Percentiles rank a stretch among this genome's conserved stretches.
Evolutionary conservation across 148 eudicot genomes (phyloP).

Genomic region (Rhododendron ferrugineum): DNA sequence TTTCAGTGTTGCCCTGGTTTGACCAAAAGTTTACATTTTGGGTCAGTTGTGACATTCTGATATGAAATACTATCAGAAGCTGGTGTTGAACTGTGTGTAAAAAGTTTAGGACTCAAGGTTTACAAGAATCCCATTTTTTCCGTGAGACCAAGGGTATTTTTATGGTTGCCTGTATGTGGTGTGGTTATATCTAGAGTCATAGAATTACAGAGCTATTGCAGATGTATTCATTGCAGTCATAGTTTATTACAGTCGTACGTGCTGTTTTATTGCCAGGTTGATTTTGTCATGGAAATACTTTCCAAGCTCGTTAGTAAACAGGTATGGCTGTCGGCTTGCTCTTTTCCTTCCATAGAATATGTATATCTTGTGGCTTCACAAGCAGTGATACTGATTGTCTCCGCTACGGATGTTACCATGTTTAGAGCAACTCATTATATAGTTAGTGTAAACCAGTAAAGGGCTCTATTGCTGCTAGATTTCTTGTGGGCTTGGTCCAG

Average conservation of each 20-base stretch:
- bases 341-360: not conserved
- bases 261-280: slow-evolving; percentile 50
- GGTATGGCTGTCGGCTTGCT: slow-evolving; percentile 33
- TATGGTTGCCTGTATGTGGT: not conserved
- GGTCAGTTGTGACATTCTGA: not conserved
- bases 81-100: not conserved
- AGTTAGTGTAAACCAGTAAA: too few relatives aligned
- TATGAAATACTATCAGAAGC: not conserved
- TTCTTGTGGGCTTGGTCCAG: too few relatives aligned
- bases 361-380: not conserved
- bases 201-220: not conserved
- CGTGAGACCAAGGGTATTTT: not conserved
- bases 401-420: too few relatives aligned
- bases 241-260: not conserved
- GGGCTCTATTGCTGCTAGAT: too few relatives aligned
- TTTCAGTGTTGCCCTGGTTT: not conserved
- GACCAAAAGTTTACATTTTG: not conserved
- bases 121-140: not conserved
- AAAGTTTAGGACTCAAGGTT: not conserved
- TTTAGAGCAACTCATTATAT: too few relatives aligned
- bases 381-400: slow-evolving; percentile 1
- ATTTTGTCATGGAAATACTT: slow-evolving; percentile 90
- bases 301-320: slow-evolving; percentile 79
- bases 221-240: not conserved
- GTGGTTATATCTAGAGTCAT: not conserved